Evolutionary conservation across 176 grass and related monocot genomes (phyloP).

Genomic region (Pharus latifolius): DNA sequence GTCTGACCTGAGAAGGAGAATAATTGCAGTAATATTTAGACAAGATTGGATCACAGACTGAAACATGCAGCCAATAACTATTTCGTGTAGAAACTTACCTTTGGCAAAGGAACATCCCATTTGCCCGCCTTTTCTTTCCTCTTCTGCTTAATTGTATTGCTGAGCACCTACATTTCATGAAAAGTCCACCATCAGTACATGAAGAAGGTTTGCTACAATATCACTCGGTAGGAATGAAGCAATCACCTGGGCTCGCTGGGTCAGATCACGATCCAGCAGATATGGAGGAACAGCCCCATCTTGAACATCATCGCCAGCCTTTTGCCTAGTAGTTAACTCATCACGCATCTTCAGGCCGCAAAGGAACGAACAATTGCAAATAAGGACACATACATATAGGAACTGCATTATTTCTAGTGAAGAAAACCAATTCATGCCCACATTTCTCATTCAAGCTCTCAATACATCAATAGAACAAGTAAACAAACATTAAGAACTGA

Average conservation of each 20-base stretch:
- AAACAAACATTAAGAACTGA: not conserved
- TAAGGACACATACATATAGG: not conserved
- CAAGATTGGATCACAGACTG: not conserved
- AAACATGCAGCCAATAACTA: not conserved
- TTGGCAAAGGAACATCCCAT: conserved; percentile 81
- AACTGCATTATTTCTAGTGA: not conserved
- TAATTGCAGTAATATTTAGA: not conserved
- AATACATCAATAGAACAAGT: not conserved
- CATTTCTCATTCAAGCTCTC: not conserved
- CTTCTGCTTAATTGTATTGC: conserved; percentile 82
- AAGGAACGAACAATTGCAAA: not conserved
- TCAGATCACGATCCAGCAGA: conserved; percentile 81
- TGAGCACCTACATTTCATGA: conserved; percentile 41
- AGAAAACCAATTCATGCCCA: not conserved
- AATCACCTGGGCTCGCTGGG: conserved; percentile 62
- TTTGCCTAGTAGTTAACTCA: conserved; percentile 64
- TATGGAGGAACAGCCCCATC: conserved; percentile 6
- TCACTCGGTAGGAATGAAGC: not conserved
- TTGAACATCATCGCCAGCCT: conserved; percentile 18
- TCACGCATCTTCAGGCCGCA: conserved; percentile 83
- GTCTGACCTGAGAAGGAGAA: conserved; percentile 52
- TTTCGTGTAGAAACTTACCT: conserved; percentile 26
- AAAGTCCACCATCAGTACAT: not conserved
- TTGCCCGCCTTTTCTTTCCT: conserved; percentile 88
- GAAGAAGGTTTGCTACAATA: not conserved